A percentile compares a stretch with the other conserved stretches of the same genome.
phyloP scores from a whole-genome alignment of 257 asterid species.

The Vinca minor region DNA sequence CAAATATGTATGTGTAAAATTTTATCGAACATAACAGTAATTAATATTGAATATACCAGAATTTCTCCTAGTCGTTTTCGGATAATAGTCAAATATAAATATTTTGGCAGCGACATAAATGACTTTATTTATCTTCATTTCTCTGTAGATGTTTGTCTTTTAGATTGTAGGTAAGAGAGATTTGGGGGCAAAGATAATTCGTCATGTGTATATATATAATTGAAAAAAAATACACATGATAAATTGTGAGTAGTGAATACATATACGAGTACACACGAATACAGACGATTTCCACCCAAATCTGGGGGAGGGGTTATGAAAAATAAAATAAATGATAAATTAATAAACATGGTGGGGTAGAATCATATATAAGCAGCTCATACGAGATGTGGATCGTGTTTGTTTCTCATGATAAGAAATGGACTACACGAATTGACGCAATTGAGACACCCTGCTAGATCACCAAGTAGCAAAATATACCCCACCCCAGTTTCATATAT shows the following conservation, averaged over 20 bases:
- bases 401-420: constrained; percentile 15
- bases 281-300: too few species aligned
- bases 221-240: too few species aligned
- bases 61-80: too few species aligned
- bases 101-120: not conserved
- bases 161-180: not conserved
- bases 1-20: too few species aligned
- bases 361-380: not conserved
- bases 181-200: too few species aligned
- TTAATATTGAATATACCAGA: not conserved
- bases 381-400: constrained; percentile 1
- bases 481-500: not conserved
- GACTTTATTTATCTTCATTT: not conserved
- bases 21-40: not conserved
- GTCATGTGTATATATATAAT: too few species aligned
- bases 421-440: constrained; percentile 18
- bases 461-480: constrained; percentile 9
- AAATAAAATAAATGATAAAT: too few species aligned
- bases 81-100: not conserved
- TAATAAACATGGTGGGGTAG: not conserved
- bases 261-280: too few species aligned
- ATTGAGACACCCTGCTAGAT: constrained; percentile 16
- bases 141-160: not conserved
- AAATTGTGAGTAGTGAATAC: too few species aligned
- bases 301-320: not conserved